A percentile compares a stretch with the other conserved stretches of the same genome.
phyloP scores from a whole-genome alignment of 345 rosid genomes.

The Ceriops zippeliana region DNA sequence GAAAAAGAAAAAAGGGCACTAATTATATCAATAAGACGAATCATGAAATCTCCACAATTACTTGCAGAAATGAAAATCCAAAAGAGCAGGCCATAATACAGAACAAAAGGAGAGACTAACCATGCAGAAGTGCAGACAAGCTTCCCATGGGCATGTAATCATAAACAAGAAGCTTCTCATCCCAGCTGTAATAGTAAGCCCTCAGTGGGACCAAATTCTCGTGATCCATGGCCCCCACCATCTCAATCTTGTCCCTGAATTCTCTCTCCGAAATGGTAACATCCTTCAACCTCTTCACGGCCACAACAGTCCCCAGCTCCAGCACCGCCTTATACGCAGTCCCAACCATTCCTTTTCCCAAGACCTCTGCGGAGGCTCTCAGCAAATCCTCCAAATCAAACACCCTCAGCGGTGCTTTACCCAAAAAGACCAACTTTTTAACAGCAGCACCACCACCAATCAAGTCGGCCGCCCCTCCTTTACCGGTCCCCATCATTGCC shows the following conservation, averaged over 20 bases:
- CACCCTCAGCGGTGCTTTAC: slow-evolving; percentile 48
- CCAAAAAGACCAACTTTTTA: slow-evolving; percentile 65
- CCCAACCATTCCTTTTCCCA: slow-evolving; percentile 95
- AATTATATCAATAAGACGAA: neutral
- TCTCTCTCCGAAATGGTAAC: slow-evolving; percentile 67
- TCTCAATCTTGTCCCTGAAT: slow-evolving; percentile 79
- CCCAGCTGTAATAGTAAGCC: slow-evolving; percentile 83
- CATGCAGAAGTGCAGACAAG: slow-evolving; percentile 90
- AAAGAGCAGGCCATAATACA: slow-evolving; percentile 1
- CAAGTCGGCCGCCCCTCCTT: slow-evolving; percentile 16
- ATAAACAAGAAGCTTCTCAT: slow-evolving; percentile 91
- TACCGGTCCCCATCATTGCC: slow-evolving; percentile 27
- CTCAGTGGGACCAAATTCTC: slow-evolving; percentile 78
- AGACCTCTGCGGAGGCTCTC: slow-evolving; percentile 95
- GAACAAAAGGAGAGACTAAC: slow-evolving; percentile 35
- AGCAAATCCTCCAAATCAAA: slow-evolving; percentile 90
- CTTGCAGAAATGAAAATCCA: slow-evolving; percentile 4
- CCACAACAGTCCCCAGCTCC: slow-evolving; percentile 67
- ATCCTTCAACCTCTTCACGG: slow-evolving; percentile 94
- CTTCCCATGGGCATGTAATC: slow-evolving; percentile 99
- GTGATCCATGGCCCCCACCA: slow-evolving; percentile 85
- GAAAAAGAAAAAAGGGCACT: neutral
- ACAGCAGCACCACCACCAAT: slow-evolving; percentile 3
- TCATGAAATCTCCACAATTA: slow-evolving; percentile 10
- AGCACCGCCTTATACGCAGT: slow-evolving; percentile 92